phyloP scores from a whole-genome alignment of 2,329 filamentous ascomycete species.

The Monilinia vaccinii-corymbosi region DNA sequence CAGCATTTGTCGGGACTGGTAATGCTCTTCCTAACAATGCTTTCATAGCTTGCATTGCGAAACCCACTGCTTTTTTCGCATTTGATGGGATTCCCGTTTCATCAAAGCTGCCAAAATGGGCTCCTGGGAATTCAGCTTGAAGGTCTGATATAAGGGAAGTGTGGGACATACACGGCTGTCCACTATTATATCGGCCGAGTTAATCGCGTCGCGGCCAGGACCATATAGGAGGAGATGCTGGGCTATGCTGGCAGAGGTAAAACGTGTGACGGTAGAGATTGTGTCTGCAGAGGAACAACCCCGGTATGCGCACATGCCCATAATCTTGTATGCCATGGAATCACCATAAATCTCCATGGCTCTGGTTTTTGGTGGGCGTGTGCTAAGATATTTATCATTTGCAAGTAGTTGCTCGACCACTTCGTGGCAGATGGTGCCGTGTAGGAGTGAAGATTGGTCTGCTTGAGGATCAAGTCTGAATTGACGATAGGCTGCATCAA shows the following conservation, averaged over 20 bases:
- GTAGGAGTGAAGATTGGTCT: conserved; percentile 18
- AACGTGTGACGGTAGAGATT: conserved; percentile 27
- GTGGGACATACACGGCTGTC: conserved; percentile 27
- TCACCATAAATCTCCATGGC: conserved; percentile 29
- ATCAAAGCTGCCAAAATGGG: conserved; percentile 25
- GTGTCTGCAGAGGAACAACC: conserved; percentile 26
- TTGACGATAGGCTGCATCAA: conserved; percentile 26
- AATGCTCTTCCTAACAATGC: conserved; percentile 28
- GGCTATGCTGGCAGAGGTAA: conserved; percentile 28
- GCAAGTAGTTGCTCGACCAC: conserved; percentile 26
- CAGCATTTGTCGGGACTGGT: conserved; percentile 27
- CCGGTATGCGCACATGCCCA: conserved; percentile 23
- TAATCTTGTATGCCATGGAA: conserved; percentile 24
- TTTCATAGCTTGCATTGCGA: conserved; percentile 31
- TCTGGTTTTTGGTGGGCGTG: conserved; percentile 28
- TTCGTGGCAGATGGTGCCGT: conserved; percentile 27
- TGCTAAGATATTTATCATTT: conserved; percentile 23
- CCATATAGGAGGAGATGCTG: conserved; percentile 28
- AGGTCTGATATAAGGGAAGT: conserved; percentile 25
- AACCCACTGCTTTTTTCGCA: conserved; percentile 30
- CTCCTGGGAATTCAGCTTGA: conserved; percentile 26
- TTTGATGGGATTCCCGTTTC: conserved; percentile 28
- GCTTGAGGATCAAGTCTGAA: conserved; percentile 26
- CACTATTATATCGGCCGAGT: conserved; percentile 26
- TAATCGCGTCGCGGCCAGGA: conserved; percentile 25